These are phyloP conservation scores for Parietaria judaica DNA, from an alignment of 306 rosid genomes.

Conservation along the genomic window DNA sequence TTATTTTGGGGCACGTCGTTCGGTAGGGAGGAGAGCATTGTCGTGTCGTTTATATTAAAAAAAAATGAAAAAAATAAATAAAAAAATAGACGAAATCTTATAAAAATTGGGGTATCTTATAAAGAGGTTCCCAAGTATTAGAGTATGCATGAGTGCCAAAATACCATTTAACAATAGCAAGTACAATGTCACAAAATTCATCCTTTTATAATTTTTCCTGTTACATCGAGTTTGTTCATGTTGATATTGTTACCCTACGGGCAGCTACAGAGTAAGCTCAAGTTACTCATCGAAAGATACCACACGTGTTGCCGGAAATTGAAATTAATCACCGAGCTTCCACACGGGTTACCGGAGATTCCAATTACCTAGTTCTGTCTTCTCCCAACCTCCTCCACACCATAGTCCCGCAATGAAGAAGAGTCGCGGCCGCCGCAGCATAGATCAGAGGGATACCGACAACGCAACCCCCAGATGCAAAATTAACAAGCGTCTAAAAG, in stretches of 20 bases:
- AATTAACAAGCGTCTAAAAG: slow-evolving; percentile 73
- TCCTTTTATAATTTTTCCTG: too few relatives aligned
- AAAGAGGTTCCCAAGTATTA: too few relatives aligned
- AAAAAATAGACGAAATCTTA: too few relatives aligned
- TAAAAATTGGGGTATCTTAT: too few relatives aligned
- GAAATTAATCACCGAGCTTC: slow-evolving; percentile 14
- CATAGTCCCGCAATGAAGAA: slow-evolving; percentile 71
- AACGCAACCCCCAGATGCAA: slow-evolving; percentile 77
- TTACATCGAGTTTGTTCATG: not conserved
- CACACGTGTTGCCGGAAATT: slow-evolving; percentile 9
- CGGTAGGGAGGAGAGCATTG: too few relatives aligned
- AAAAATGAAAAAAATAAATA: too few relatives aligned
- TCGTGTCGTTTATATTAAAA: too few relatives aligned
- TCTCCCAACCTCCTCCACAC: slow-evolving; percentile 79
- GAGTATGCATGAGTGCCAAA: too few relatives aligned
- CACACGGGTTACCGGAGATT: slow-evolving; percentile 9
- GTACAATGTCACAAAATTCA: too few relatives aligned
- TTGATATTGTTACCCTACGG: not conserved
- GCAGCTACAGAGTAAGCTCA: not conserved
- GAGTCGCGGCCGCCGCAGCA: slow-evolving; percentile 40
- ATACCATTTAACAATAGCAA: too few relatives aligned
- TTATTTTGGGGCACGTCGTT: too few relatives aligned
- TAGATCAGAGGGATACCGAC: slow-evolving; percentile 77
- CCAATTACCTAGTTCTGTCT: slow-evolving; percentile 17
- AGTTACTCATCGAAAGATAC: not conserved